These are phyloP conservation scores for Calonectria ilicicola DNA, from an alignment of 2,329 filamentous ascomycete genomes.

Conservation along the genomic window DNA sequence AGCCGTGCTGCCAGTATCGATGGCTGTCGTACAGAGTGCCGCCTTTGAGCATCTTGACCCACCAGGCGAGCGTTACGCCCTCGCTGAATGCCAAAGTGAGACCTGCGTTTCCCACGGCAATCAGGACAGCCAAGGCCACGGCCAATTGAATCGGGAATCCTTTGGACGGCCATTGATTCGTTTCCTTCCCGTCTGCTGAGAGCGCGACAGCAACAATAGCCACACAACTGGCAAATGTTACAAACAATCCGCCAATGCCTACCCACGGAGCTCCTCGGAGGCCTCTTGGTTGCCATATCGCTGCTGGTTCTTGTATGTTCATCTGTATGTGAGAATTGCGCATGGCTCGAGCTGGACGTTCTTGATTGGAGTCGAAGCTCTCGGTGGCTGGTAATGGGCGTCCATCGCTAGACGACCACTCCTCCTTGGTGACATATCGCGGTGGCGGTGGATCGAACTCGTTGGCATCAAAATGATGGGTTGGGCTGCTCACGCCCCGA, in stretches of 20 bases:
- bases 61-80: constrained; percentile 16
- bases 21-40: constrained; percentile 14
- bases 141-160: constrained; percentile 1
- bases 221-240: background rate
- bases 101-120: constrained; percentile 7
- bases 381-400: background rate
- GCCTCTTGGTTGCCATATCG: background rate
- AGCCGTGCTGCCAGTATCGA: constrained; percentile 16
- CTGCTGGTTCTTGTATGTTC: background rate
- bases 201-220: background rate
- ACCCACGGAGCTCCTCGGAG: constrained; percentile 11
- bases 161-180: constrained; percentile 7
- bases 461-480: background rate
- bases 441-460: background rate
- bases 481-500: background rate
- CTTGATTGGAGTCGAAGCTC: background rate
- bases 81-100: constrained; percentile 13
- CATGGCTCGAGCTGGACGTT: background rate
- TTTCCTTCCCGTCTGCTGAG: constrained; percentile 4
- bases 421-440: constrained; percentile 3
- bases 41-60: constrained; percentile 23
- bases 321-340: background rate
- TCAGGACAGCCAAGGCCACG: constrained; percentile 13
- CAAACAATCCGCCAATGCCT: background rate
- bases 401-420: background rate